Percentiles rank a stretch among this genome's conserved stretches.
Conservation (phyloP, 2,329 filamentous ascomycete genomes). For the Colletotrichum horii region DNA sequence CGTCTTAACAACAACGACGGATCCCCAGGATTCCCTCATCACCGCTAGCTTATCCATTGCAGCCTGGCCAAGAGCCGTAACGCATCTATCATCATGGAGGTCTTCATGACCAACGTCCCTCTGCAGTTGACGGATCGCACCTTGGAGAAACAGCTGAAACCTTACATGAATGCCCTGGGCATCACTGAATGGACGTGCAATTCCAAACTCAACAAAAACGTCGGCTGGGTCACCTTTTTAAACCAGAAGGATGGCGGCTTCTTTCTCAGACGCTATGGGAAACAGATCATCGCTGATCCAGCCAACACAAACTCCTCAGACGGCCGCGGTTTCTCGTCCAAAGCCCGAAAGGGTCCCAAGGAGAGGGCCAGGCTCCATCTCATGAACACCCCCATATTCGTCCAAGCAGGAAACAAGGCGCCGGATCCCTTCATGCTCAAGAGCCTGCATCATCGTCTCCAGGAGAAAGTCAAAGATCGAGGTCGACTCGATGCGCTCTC, state of each 20-base stretch:
- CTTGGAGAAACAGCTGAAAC: slow-evolving; percentile 43
- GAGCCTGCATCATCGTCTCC: slow-evolving; percentile 34
- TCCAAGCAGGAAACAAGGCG: slow-evolving; percentile 36
- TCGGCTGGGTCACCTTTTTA: slow-evolving; percentile 50
- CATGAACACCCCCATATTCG: slow-evolving; percentile 32
- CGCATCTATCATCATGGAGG: slow-evolving; percentile 44
- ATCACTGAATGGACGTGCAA: slow-evolving; percentile 50
- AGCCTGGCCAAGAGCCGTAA: not conserved
- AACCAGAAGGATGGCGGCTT: slow-evolving; percentile 37
- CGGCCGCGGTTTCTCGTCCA: not conserved
- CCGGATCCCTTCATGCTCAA: slow-evolving; percentile 40
- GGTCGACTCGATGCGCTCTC: slow-evolving; percentile 15
- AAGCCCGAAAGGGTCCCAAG: not conserved
- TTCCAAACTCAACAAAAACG: slow-evolving; percentile 39
- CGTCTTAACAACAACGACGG: not conserved
- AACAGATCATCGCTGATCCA: slow-evolving; percentile 22
- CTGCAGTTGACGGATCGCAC: slow-evolving; percentile 39
- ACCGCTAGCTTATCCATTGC: not conserved
- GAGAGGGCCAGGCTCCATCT: slow-evolving; percentile 35
- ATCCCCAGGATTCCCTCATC: not conserved
- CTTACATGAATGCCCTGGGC: slow-evolving; percentile 41
- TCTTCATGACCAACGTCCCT: slow-evolving; percentile 50
- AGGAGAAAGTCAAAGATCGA: slow-evolving; percentile 29
- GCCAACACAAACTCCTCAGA: not conserved
- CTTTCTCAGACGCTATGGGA: slow-evolving; percentile 46